Evolutionary conservation across 768 basidiomycete species (phyloP), one percentile per base, ranked within the genome.

Genomic region (Coprinopsis strossmayeri): DNA sequence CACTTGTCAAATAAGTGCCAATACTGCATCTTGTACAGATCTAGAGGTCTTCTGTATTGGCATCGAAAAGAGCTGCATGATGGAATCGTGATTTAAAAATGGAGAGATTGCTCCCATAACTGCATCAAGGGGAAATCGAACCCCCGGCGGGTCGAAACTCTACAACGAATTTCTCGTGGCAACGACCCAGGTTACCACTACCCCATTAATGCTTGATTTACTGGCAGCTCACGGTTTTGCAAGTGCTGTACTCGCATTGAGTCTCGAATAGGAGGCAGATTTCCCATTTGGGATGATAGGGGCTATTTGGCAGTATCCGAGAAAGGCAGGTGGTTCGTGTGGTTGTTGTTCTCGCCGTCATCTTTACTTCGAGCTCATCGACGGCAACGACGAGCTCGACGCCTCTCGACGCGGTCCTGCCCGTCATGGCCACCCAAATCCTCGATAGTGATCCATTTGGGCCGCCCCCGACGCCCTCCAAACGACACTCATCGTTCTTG

Each of bases 91-190:
- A n/a, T n/a, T n/a, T n/a, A n/a, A n/a, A n/a, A n/a, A n/a, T n/a
- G n/a, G n/a, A n/a, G n/a, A n/a, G n/a, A n/a, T n/a, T n/a, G n/a
- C n/a, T n/a, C n/a, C n/a, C n/a, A n/a, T n/a, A n/a, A n/a, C n/a
- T 83, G 82, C 82, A 84, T 84, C 81, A 84, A 84, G 81, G 52
- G 82, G 81, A 82, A 84, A 84, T 84, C 80, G 82, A 84, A 84
- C 82, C 81, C 81, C 80, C 82, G 81, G 81, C 81, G 82, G 82
- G 80, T 82, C 82, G 81, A 79, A 18, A 5, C 18, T 7, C 30
- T 32, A 32, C 9, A 7, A 32, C 30, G 30, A 7, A 32, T 50
- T 25, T 27, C 27, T 13, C 35, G 32, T 51, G 44, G 44, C 44
- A 45, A 45, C 44, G 44, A 45, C 27, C 44, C 44, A 45, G 44